These are phyloP conservation scores for Allantophomopsis lycopodina DNA, from an alignment of 2,329 filamentous ascomycete genomes.

Conservation along the genomic window DNA sequence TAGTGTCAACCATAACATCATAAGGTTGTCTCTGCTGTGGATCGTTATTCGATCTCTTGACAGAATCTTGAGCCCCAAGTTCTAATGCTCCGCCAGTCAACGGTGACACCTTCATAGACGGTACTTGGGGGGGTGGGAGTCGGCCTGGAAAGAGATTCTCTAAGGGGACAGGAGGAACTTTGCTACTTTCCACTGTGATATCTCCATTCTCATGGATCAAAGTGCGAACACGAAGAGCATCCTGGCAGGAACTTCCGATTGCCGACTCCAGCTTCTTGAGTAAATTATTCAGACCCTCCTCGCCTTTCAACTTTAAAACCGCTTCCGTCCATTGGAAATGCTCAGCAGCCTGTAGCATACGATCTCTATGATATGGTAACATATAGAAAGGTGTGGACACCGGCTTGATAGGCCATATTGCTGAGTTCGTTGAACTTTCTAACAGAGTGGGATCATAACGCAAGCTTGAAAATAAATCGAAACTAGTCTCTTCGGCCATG, in stretches of 20 bases:
- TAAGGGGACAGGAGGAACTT: conserved; percentile 24
- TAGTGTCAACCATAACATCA: conserved; percentile 36
- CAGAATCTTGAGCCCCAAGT: conserved; percentile 7
- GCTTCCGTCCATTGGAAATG: conserved; percentile 41
- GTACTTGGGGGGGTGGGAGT: conserved; percentile 30
- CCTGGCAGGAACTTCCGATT: conserved; percentile 13
- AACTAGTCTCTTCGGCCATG: conserved; percentile 18
- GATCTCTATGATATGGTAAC: conserved; percentile 64
- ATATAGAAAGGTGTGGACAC: conserved; percentile 58
- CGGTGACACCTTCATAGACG: conserved; percentile 10
- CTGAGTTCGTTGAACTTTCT: conserved; percentile 13
- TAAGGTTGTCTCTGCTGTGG: conserved; percentile 19
- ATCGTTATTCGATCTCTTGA: conserved; percentile 8
- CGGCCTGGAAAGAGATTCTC: conserved; percentile 41
- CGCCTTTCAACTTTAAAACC: conserved; percentile 27
- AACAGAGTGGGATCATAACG: conserved; percentile 53
- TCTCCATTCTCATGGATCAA: conserved; percentile 34
- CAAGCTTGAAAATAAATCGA: conserved; percentile 56
- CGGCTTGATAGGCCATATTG: conserved; percentile 10
- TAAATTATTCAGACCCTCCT: conserved; percentile 29
- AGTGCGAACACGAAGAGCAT: conserved; percentile 37
- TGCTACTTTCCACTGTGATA: conserved; percentile 27
- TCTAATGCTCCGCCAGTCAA: conserved; percentile 14
- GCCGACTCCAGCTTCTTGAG: conserved; percentile 21
- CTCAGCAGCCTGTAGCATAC: conserved; percentile 51